Percentiles rank a stretch among this genome's conserved stretches.
Conservation (phyloP, 1,284 basidiomycete genomes). For the Papiliotrema nemorosa region DNA sequence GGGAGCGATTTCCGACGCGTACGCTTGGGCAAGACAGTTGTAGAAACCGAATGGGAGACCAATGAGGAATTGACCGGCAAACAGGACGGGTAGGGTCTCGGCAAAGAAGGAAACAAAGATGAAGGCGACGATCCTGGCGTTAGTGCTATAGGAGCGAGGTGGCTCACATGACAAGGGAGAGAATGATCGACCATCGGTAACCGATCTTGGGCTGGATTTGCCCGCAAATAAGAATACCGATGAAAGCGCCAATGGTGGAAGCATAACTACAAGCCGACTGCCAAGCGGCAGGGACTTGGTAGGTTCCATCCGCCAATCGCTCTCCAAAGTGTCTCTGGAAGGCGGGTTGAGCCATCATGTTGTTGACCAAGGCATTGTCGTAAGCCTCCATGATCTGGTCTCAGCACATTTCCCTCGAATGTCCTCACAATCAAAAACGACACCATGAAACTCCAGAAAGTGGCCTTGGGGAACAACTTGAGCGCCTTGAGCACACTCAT, state of each 20-base stretch:
- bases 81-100: constrained; percentile 20
- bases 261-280: constrained; percentile 48
- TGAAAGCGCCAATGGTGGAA: constrained; percentile 37
- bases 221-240: constrained; percentile 27
- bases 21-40: constrained; percentile 8
- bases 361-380: constrained; percentile 8
- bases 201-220: constrained; percentile 25
- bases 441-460: constrained; percentile 50
- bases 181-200: constrained; percentile 31
- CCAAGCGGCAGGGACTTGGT: constrained; percentile 49
- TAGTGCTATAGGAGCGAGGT: constrained; percentile 43
- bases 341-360: constrained; percentile 37
- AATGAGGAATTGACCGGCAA: constrained; percentile 31
- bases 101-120: constrained; percentile 33
- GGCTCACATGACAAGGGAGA: constrained; percentile 44
- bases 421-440: constrained; percentile 16
- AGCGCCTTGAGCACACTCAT: constrained; percentile 45
- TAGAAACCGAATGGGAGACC: constrained; percentile 39
- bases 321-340: constrained; percentile 38
- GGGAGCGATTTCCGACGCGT: constrained; percentile 42
- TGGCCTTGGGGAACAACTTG: constrained; percentile 51
- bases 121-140: constrained; percentile 20
- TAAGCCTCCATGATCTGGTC: constrained; percentile 8
- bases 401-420: constrained; percentile 1
- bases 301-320: constrained; percentile 22